Percentiles rank a stretch among this genome's conserved stretches.
These are phyloP conservation scores for Exophiala xenobiotica DNA, from an alignment of 2,329 filamentous ascomycete genomes.

Conservation along the genomic window DNA sequence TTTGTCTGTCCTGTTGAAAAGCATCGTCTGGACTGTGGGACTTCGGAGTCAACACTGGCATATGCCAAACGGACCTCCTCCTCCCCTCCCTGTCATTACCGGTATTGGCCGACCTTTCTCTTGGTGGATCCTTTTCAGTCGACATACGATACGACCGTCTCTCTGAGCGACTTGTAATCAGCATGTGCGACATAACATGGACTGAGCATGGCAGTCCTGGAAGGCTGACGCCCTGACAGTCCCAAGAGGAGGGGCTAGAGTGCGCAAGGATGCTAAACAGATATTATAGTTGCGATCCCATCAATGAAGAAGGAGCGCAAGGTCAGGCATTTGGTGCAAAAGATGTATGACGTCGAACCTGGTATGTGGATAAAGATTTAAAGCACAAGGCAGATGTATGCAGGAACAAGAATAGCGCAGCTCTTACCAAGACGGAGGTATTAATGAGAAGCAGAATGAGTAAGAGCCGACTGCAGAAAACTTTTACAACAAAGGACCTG, in stretches of 20 bases:
- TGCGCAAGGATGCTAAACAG: neutral
- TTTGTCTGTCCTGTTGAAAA: slow-evolving; percentile 5
- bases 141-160: slow-evolving; percentile 24
- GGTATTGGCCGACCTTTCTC: slow-evolving; percentile 18
- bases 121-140: slow-evolving; percentile 22
- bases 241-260: too few species aligned
- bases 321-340: too few species aligned
- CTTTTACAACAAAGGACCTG: neutral
- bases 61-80: slow-evolving; percentile 17
- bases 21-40: slow-evolving; percentile 11
- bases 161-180: slow-evolving; percentile 11
- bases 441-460: neutral
- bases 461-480: neutral
- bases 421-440: neutral
- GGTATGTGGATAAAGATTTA: neutral
- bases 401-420: neutral
- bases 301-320: too few species aligned
- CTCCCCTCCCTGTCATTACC: slow-evolving; percentile 10
- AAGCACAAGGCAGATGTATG: neutral
- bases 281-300: neutral
- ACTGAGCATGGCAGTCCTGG: too few species aligned
- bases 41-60: slow-evolving; percentile 11
- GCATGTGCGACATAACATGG: neutral
- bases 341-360: too few species aligned
- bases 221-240: too few species aligned